These are phyloP conservation scores for Dipodascus geniculatus DNA, from an alignment of 805 yeast species.

Conservation along the genomic window DNA sequence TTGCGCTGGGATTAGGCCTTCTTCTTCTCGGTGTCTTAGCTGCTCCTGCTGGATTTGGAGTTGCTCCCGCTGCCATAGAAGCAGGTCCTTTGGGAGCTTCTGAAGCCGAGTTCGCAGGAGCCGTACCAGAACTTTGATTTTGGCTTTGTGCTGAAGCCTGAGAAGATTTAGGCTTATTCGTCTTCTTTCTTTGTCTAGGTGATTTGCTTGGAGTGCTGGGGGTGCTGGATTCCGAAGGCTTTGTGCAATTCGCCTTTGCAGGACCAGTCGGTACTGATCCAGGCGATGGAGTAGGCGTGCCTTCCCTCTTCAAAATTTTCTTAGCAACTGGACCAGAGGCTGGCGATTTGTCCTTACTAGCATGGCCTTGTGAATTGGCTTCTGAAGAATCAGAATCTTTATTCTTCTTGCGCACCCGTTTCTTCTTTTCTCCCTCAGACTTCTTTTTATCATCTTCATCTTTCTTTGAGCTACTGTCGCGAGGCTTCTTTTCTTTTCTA, in stretches of 20 bases:
- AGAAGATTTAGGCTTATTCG: background rate
- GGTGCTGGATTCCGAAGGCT: background rate
- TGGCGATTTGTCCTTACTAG: background rate
- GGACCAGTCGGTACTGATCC: background rate
- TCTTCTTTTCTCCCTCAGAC: background rate
- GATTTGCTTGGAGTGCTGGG: background rate
- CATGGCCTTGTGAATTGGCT: background rate
- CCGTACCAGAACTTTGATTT: background rate
- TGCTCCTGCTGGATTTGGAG: too few species aligned
- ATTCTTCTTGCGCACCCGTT: background rate
- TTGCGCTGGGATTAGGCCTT: background rate
- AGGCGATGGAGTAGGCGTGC: background rate
- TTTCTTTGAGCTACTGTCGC: background rate
- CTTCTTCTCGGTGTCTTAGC: background rate
- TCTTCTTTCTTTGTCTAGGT: background rate
- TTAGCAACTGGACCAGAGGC: background rate
- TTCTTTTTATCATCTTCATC: background rate
- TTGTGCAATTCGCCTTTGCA: background rate
- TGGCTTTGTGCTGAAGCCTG: background rate
- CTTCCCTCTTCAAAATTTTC: background rate
- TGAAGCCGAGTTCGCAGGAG: background rate
- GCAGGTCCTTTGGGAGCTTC: background rate
- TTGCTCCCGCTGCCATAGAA: too few species aligned
- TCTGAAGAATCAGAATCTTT: background rate
- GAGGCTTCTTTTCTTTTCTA: conserved; percentile 1